Base-by-base conservation (phyloP, 1,284 basidiomycete species). In the Schizophyllum amplum region DNA sequence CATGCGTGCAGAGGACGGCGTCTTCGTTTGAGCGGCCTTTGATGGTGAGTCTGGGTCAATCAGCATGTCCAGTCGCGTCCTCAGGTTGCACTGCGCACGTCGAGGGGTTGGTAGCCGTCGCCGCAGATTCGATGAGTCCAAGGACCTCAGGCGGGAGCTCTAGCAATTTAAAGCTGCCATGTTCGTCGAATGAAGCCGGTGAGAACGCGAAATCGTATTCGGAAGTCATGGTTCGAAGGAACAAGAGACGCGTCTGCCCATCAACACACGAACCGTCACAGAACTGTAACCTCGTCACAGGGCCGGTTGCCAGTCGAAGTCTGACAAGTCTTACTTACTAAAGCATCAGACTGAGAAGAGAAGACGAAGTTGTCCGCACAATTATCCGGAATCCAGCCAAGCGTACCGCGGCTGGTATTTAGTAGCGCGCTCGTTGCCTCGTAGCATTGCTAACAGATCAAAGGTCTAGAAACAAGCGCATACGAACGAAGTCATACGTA, bases 1-100 rank as follows among this genome's bases (percentile, higher is more conserved):
- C 76, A 0, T 76, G 63, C 0, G 92, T 94, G 67, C 94, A 96
- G 4, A 95, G 72, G 0, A 96, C 92, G 0, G 94, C 94, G 64
- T 95, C 90, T 65, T 96, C 93, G 20, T 79, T 79, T 1, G 82
- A 70, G 48, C 83, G 75, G 1, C 94, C 94, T 68, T 93, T 94
- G 71, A 98, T 87, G 7, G 78, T 78, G 47, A 93, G 68, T 47
- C 90, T 91, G 60, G 53, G 47, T 50, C 53, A 55, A 55, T 58
- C n/a, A 24, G 52, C 24, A 48, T 55, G 6, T 48, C 48, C 53
- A 62, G 47, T 64, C 57, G 86, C 84, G 22, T 74, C 72, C 51
- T 85, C 62, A 48, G 78, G 80, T 52, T 27, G 54, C 7, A 42
- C 17, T 17, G 33, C 24, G 33, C 33, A 26, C 26, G 27, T 55